These are phyloP conservation scores for Avicennia marina DNA, from an alignment of 257 asterid species.

Conservation along the genomic window DNA sequence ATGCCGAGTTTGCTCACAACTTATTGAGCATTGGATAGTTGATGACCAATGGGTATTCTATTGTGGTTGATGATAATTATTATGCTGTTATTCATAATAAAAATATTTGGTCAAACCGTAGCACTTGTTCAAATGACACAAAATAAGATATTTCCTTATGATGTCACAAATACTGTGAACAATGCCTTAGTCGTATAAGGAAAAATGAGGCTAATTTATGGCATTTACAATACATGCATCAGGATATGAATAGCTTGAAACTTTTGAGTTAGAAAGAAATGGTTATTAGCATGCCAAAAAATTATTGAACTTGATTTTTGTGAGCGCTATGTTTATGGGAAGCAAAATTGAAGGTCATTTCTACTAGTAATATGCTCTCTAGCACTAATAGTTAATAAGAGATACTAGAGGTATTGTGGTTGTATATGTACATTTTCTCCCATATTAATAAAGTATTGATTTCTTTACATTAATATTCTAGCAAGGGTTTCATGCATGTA, in stretches of 20 bases:
- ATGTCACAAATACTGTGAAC: not conserved
- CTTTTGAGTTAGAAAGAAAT: conserved; percentile 11
- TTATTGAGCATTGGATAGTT: too few species aligned
- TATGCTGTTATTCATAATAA: not conserved
- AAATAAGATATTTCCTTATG: conserved; percentile 10
- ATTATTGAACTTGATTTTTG: conserved; percentile 4
- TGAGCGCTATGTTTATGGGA: conserved; percentile 13
- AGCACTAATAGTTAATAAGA: too few species aligned
- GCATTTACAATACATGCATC: not conserved
- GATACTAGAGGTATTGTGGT: too few species aligned
- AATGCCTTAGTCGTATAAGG: not conserved
- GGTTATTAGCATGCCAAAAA: conserved; percentile 16
- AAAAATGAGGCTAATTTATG: not conserved
- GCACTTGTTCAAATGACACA: not conserved
- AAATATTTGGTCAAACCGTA: not conserved
- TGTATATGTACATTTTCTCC: too few species aligned
- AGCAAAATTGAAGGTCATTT: not conserved
- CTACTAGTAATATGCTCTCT: too few species aligned
- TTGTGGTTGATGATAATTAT: not conserved
- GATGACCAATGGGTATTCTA: too few species aligned
- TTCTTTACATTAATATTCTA: too few species aligned
- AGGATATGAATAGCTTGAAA: conserved; percentile 3
- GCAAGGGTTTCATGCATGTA: too few species aligned
- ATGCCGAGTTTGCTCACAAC: too few species aligned
- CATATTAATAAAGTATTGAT: too few species aligned